phyloP scores from a whole-genome alignment of 768 basidiomycete genomes.

The Suillus plorans region DNA sequence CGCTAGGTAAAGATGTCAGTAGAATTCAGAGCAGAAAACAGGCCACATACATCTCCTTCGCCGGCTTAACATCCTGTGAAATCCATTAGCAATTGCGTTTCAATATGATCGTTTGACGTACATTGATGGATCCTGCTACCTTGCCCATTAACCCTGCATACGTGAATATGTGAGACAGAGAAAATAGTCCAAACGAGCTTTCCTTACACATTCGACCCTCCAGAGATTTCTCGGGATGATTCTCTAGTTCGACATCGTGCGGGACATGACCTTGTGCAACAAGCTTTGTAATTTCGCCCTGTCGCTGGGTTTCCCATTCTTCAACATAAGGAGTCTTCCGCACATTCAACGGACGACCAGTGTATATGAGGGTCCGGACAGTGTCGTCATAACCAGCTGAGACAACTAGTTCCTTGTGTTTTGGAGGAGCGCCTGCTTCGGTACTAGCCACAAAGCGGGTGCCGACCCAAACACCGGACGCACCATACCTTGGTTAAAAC shows the following conservation, averaged over 20 bases:
- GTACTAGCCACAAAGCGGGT: constrained; percentile 83
- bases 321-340: constrained; percentile 75
- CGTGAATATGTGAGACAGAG: constrained; percentile 8
- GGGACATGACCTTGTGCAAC: constrained; percentile 69
- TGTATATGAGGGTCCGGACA: constrained; percentile 68
- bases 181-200: not conserved
- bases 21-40: constrained; percentile 9
- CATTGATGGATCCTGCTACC: constrained; percentile 69
- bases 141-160: constrained; percentile 73
- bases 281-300: constrained; percentile 57
- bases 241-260: constrained; percentile 69
- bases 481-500: constrained; percentile 60
- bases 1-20: constrained; percentile 39
- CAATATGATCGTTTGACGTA: constrained; percentile 27
- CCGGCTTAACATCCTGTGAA: constrained; percentile 73
- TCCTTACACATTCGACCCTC: constrained; percentile 60
- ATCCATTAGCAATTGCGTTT: constrained; percentile 7
- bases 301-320: constrained; percentile 69
- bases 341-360: constrained; percentile 82
- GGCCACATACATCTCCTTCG: constrained; percentile 68
- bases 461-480: constrained; percentile 85
- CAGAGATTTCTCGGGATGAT: constrained; percentile 64
- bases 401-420: constrained; percentile 67
- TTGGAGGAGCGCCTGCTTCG: constrained; percentile 76
- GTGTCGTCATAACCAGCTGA: constrained; percentile 77